Conservation (phyloP, 192 early-diverging fungal species). For the Linnemannia hyalina region DNA sequence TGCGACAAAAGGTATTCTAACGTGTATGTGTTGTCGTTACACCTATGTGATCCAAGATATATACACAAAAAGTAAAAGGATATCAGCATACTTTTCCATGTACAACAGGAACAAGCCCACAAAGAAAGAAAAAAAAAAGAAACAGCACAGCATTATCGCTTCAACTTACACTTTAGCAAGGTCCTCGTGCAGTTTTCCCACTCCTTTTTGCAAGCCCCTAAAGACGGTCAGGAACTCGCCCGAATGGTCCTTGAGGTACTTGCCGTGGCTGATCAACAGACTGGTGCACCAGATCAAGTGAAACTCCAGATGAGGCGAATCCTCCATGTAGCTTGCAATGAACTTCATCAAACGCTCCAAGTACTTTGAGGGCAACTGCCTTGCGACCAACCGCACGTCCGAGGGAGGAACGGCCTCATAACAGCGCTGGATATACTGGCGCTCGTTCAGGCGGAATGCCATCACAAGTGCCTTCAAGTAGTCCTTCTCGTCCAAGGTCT, state of each 20-base stretch:
- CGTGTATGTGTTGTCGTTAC: slow-evolving; percentile 82
- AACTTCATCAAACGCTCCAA: slow-evolving; percentile 88
- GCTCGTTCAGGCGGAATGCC: slow-evolving; percentile 94
- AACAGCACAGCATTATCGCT: not conserved
- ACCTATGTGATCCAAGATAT: slow-evolving; percentile 62
- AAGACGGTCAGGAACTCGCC: slow-evolving; percentile 79
- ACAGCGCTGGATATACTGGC: slow-evolving; percentile 78
- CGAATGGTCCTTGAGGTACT: slow-evolving; percentile 75
- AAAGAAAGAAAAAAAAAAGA: not conserved
- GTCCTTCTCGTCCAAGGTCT: slow-evolving; percentile 80
- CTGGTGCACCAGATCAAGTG: slow-evolving; percentile 86
- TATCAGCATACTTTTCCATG: not conserved
- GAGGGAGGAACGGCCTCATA: slow-evolving; percentile 84
- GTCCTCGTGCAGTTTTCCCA: slow-evolving; percentile 68
- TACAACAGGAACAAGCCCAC: not conserved
- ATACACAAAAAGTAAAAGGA: slow-evolving; percentile 6
- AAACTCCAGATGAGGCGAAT: slow-evolving; percentile 88
- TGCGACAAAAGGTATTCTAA: slow-evolving; percentile 74
- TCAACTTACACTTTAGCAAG: slow-evolving; percentile 71
- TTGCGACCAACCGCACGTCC: slow-evolving; percentile 82
- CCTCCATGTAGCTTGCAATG: slow-evolving; percentile 84
- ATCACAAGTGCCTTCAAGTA: slow-evolving; percentile 92
- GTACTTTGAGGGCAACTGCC: slow-evolving; percentile 89
- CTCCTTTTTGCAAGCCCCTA: slow-evolving; percentile 83
- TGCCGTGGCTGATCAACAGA: slow-evolving; percentile 83